Conservation (phyloP, 257 asterid genomes). For the Paraleonurus japonicus region DNA sequence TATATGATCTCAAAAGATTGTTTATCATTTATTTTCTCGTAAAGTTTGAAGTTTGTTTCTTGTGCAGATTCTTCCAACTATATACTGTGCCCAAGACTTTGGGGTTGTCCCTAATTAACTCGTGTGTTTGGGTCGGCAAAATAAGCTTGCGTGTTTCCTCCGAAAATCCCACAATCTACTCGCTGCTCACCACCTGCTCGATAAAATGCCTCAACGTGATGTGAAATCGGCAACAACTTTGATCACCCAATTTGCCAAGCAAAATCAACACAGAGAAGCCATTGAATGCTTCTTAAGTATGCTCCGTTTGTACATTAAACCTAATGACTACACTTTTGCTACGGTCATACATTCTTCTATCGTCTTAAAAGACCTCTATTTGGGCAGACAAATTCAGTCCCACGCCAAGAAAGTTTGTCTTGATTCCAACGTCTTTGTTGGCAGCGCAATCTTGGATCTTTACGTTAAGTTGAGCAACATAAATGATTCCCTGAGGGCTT, state of each 20-base stretch:
- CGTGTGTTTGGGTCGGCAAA: too few species aligned
- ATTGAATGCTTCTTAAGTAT: conserved; percentile 45
- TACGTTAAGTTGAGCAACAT: conserved; percentile 54
- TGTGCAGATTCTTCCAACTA: conserved; percentile 68
- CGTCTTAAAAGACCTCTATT: conserved; percentile 41
- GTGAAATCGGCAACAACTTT: conserved; percentile 54
- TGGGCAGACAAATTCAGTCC: conserved; percentile 70
- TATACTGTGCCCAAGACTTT: conserved; percentile 62
- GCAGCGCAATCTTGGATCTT: conserved; percentile 65
- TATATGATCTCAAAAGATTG: background rate
- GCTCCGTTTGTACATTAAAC: conserved; percentile 45
- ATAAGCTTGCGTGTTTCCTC: too few species aligned
- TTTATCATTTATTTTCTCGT: conserved; percentile 4
- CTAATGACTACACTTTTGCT: conserved; percentile 74
- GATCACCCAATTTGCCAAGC: conserved; percentile 50
- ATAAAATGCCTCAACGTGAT: conserved; percentile 51
- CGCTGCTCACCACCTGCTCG: conserved; percentile 47
- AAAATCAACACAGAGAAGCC: conserved; percentile 52
- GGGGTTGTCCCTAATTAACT: conserved; percentile 56
- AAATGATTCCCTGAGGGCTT: conserved; percentile 45
- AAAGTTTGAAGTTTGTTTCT: conserved; percentile 30
- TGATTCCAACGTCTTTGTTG: conserved; percentile 58
- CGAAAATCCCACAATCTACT: conserved; percentile 14
- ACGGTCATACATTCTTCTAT: conserved; percentile 57
- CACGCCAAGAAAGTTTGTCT: conserved; percentile 43